Evolutionary conservation across 176 grass and related monocot species (phyloP).

Genomic region (Leersia perrieri): DNA sequence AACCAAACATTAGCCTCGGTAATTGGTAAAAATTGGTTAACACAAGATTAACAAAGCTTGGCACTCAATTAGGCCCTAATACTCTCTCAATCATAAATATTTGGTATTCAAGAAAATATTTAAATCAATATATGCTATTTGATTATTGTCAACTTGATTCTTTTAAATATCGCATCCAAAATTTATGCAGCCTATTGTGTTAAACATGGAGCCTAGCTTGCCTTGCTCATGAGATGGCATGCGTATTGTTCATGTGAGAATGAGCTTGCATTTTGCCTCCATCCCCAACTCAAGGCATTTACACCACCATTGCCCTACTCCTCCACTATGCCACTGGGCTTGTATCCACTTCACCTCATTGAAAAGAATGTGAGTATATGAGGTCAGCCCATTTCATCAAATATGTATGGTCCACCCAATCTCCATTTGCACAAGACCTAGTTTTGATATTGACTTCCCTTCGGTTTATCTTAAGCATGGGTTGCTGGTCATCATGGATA

Average conservation of each 20-base stretch:
- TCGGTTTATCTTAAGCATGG: no score
- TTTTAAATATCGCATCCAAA: no score
- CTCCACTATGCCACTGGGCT: no score
- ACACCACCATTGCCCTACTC: not conserved
- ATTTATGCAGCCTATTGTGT: no score
- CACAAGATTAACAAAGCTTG: no score
- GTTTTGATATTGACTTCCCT: conserved; percentile 26
- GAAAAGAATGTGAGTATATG: not conserved
- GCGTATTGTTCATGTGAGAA: not conserved
- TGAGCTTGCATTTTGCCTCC: not conserved
- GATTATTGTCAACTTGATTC: no score
- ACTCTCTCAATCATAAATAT: no score
- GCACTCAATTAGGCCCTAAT: no score
- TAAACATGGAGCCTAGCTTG: not conserved
- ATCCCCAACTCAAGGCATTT: not conserved
- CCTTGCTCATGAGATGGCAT: not conserved
- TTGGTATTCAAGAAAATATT: no score
- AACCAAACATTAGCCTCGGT: no score
- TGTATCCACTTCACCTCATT: not conserved
- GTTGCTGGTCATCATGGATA: no score
- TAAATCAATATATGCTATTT: not conserved
- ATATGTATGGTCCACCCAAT: not conserved
- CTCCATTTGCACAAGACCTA: not conserved
- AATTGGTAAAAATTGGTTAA: no score
- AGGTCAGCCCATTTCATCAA: not conserved